These are phyloP conservation scores for Rhizopogon vinicolor DNA, from an alignment of 768 basidiomycete genomes.

Conservation along the genomic window DNA sequence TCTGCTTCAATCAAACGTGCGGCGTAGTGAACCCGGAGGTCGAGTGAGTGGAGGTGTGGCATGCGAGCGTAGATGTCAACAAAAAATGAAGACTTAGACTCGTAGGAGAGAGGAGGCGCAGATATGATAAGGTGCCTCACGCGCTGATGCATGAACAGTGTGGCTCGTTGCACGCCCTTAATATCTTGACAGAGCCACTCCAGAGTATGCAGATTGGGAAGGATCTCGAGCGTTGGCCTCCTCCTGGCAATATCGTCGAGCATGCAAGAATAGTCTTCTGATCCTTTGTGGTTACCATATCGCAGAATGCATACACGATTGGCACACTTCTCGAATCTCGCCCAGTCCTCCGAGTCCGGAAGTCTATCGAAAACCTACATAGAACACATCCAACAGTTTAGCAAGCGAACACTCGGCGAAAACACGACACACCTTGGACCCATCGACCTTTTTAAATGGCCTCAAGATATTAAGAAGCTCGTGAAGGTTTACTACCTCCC, in stretches of 20 bases:
- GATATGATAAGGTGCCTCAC: slow-evolving; percentile 37
- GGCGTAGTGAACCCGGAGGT: slow-evolving; percentile 39
- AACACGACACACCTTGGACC: slow-evolving; percentile 22
- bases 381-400: not conserved
- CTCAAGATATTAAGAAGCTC: slow-evolving; percentile 46
- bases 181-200: slow-evolving; percentile 34
- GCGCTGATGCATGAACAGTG: slow-evolving; percentile 55
- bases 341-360: slow-evolving; percentile 49
- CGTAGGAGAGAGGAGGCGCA: slow-evolving; percentile 16
- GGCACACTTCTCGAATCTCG: slow-evolving; percentile 48
- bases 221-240: slow-evolving; percentile 44
- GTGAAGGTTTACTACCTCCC: slow-evolving; percentile 40
- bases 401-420: not conserved
- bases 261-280: slow-evolving; percentile 10
- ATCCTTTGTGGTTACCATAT: slow-evolving; percentile 1
- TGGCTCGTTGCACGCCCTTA: slow-evolving; percentile 29
- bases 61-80: slow-evolving; percentile 43
- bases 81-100: slow-evolving; percentile 18
- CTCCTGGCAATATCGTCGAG: slow-evolving; percentile 55
- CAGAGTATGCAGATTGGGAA: slow-evolving; percentile 51
- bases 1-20: slow-evolving; percentile 37
- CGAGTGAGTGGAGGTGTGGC: slow-evolving; percentile 43
- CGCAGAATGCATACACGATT: slow-evolving; percentile 41
- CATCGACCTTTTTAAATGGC: slow-evolving; percentile 29
- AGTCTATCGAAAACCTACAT: slow-evolving; percentile 36